A percentile compares a stretch with the other conserved stretches of the same genome.
Evolutionary conservation across 768 basidiomycete species (phyloP).

Genomic region (Porphyrellus cyaneotinctus): DNA sequence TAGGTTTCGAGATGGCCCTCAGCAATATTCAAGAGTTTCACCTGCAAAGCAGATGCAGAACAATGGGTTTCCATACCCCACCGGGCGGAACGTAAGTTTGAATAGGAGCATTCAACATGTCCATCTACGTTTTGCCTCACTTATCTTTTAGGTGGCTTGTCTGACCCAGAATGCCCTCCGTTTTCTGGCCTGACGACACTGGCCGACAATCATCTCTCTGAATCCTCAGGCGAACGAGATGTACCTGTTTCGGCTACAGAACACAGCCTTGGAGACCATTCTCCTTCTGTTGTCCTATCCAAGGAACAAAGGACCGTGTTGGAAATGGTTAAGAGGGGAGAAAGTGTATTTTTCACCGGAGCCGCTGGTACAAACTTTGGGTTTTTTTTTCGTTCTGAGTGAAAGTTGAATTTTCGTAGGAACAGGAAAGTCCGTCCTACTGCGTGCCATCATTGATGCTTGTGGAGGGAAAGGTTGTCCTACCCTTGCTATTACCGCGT

Average conservation of each 20-base stretch:
- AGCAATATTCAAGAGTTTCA: slow-evolving; percentile 52
- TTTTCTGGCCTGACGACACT: neutral
- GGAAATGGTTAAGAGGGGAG: slow-evolving; percentile 49
- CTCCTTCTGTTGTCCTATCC: slow-evolving; percentile 39
- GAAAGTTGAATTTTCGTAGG: slow-evolving; percentile 34
- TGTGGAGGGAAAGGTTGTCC: slow-evolving; percentile 36
- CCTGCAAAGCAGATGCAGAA: slow-evolving; percentile 41
- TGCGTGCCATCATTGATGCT: slow-evolving; percentile 65
- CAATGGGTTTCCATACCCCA: slow-evolving; percentile 39
- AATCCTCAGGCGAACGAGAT: neutral
- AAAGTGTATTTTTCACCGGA: slow-evolving; percentile 82
- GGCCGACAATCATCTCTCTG: neutral
- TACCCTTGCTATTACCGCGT: slow-evolving; percentile 71
- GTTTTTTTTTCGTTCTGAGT: neutral
- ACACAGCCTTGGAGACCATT: neutral
- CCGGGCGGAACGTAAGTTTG: slow-evolving; percentile 17
- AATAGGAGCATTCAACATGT: neutral
- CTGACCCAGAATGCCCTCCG: neutral
- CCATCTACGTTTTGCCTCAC: neutral
- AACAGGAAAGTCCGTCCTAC: slow-evolving; percentile 81
- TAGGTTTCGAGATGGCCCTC: slow-evolving; percentile 53
- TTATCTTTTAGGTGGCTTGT: slow-evolving; percentile 3
- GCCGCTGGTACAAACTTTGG: slow-evolving; percentile 53
- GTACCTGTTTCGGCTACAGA: neutral
- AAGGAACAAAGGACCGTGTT: slow-evolving; percentile 50